A percentile compares a stretch with the other conserved stretches of the same genome.
These are phyloP conservation scores for Byssochlamys sp. DNA, from an alignment of 2,329 filamentous ascomycete species.

Conservation along the genomic window DNA sequence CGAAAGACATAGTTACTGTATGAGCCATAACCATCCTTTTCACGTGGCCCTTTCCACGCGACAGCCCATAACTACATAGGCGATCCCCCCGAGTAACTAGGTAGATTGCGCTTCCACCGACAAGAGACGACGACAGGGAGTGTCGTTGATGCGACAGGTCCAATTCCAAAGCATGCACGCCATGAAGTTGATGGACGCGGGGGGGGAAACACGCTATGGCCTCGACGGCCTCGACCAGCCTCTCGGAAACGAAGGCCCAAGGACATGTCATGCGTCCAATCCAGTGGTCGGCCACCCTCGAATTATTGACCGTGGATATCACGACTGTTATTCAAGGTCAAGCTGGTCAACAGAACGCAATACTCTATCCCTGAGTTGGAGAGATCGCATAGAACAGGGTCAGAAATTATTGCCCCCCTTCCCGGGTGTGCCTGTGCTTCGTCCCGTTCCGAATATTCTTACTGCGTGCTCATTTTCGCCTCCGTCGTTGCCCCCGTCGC, in stretches of 20 bases:
- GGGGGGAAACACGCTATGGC: background rate
- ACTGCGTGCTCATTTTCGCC: background rate
- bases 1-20: no score
- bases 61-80: background rate
- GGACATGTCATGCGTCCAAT: background rate
- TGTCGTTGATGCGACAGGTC: background rate
- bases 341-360: background rate
- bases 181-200: background rate
- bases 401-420: background rate
- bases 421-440: background rate
- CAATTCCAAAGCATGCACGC: background rate
- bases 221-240: background rate
- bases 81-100: background rate
- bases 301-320: background rate
- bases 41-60: no score
- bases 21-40: no score
- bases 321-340: background rate
- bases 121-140: background rate
- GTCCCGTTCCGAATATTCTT: background rate
- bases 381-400: background rate
- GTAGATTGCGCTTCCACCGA: background rate
- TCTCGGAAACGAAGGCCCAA: background rate
- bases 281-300: background rate
- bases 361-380: background rate
- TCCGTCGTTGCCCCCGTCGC: background rate